phyloP scores from a whole-genome alignment of 2,329 filamentous ascomycete genomes.

The Paraconiothyrium brasiliense region DNA sequence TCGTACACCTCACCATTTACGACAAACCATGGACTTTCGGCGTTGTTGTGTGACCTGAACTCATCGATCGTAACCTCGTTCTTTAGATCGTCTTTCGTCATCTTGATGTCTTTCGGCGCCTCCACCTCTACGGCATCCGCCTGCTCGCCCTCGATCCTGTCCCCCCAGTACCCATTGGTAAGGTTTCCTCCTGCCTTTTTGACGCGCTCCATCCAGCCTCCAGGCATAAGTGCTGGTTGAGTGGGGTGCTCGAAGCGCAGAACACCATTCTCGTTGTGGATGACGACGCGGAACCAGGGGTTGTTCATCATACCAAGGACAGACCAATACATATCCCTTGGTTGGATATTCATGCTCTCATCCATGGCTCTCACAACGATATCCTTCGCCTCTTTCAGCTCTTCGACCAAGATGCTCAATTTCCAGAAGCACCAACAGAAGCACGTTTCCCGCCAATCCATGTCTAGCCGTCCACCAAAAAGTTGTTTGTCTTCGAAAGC shows the following conservation, averaged over 20 bases:
- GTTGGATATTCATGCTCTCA: conserved; percentile 85
- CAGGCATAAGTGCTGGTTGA: conserved; percentile 77
- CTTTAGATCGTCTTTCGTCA: conserved; percentile 75
- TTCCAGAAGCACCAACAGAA: conserved; percentile 97
- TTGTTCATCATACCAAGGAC: conserved; percentile 99
- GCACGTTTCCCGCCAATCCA: conserved; percentile 80
- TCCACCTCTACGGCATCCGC: conserved; percentile 56
- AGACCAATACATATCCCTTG: conserved; percentile 95
- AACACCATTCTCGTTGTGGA: conserved; percentile 71
- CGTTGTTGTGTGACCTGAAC: conserved; percentile 71
- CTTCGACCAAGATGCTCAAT: conserved; percentile 69
- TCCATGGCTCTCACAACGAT: conserved; percentile 90
- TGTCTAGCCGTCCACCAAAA: conserved; percentile 80
- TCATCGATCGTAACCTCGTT: conserved; percentile 75
- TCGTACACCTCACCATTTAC: conserved; percentile 90
- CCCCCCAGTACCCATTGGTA: conserved; percentile 85
- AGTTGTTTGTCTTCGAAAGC: conserved; percentile 69
- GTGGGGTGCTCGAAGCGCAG: conserved; percentile 90
- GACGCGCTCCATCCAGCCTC: conserved; percentile 93
- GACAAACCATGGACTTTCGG: conserved; percentile 82
- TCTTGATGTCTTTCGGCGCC: conserved; percentile 72
- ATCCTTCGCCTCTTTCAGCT: conserved; percentile 72
- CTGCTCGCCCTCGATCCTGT: conserved; percentile 67
- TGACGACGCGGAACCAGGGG: conserved; percentile 85
- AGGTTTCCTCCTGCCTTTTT: conserved; percentile 85